These are phyloP conservation scores for Mycena alexandri DNA, from an alignment of 768 basidiomycete species.

Conservation along the genomic window DNA sequence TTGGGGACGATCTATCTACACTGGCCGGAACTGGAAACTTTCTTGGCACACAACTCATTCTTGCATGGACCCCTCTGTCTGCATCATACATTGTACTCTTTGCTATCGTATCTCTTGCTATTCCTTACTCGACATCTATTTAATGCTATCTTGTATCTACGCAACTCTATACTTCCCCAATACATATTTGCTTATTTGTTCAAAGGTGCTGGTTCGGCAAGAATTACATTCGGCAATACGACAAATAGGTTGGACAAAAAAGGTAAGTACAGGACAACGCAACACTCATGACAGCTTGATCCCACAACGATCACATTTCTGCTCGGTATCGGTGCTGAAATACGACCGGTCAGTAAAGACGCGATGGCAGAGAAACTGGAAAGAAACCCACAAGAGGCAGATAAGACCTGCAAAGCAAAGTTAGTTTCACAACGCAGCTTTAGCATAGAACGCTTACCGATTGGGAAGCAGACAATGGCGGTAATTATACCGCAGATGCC, in stretches of 20 bases:
- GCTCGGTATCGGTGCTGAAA: slow-evolving; percentile 47
- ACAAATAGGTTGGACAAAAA: neutral
- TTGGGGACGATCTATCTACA: neutral
- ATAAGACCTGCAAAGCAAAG: slow-evolving; percentile 17
- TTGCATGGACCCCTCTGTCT: neutral
- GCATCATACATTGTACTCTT: slow-evolving; percentile 13
- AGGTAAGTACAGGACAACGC: no score
- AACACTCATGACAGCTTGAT: slow-evolving; percentile 37
- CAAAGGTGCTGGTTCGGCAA: neutral
- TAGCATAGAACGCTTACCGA: slow-evolving; percentile 22
- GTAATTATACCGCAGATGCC: slow-evolving; percentile 39
- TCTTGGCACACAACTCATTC: neutral
- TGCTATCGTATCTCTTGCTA: slow-evolving; percentile 25
- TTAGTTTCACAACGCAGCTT: no score
- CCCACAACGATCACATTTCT: slow-evolving; percentile 50
- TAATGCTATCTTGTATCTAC: slow-evolving; percentile 19
- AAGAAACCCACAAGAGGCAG: slow-evolving; percentile 44
- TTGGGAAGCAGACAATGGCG: slow-evolving; percentile 43
- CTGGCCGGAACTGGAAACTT: neutral
- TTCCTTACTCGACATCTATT: slow-evolving; percentile 18
- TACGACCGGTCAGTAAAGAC: neutral
- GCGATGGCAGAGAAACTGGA: slow-evolving; percentile 41
- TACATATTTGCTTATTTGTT: neutral
- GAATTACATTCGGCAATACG: no score
- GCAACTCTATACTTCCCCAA: neutral